Percentiles rank a stretch among this genome's conserved stretches.
Evolutionary conservation across 352 stramenopile species (phyloP).

Genomic region (Plasmopara viticola): DNA sequence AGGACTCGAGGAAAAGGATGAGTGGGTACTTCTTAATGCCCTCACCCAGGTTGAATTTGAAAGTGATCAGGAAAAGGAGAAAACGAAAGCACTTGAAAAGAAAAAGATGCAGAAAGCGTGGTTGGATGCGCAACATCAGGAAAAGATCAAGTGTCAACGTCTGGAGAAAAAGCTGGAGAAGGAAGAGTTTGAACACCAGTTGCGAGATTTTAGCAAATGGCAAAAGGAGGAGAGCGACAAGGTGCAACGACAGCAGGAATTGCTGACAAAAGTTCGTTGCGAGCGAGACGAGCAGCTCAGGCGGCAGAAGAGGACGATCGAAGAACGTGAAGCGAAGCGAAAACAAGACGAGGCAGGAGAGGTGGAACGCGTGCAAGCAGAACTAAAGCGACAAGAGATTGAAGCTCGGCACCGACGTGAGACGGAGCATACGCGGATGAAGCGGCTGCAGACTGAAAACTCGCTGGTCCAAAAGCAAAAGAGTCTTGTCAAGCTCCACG

Average conservation of each 20-base stretch:
- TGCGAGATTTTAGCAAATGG: slow-evolving; percentile 47
- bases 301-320: no score
- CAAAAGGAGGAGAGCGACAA: slow-evolving; percentile 43
- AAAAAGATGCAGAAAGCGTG: slow-evolving; percentile 41
- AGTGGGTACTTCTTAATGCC: slow-evolving; percentile 71
- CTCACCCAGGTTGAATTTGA: slow-evolving; percentile 71
- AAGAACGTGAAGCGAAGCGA: slow-evolving; percentile 20
- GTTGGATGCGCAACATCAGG: no score
- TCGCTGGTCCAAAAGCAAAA: no score
- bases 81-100: slow-evolving; percentile 35
- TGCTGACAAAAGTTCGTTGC: slow-evolving; percentile 14
- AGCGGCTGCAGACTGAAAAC: no score
- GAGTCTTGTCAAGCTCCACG: neutral
- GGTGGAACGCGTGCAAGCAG: slow-evolving; percentile 43
- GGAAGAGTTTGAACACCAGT: slow-evolving; percentile 34
- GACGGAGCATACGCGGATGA: no score
- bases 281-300: no score
- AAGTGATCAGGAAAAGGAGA: slow-evolving; percentile 44
- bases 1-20: slow-evolving; percentile 40
- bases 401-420: slow-evolving; percentile 32
- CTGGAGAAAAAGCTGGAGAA: slow-evolving; percentile 30
- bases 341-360: slow-evolving; percentile 45
- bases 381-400: slow-evolving; percentile 44
- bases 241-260: slow-evolving; percentile 44
- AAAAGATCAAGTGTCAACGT: no score